Evolutionary conservation across 257 asterid genomes (phyloP).

Genomic region (Solanum gracilifrons): DNA sequence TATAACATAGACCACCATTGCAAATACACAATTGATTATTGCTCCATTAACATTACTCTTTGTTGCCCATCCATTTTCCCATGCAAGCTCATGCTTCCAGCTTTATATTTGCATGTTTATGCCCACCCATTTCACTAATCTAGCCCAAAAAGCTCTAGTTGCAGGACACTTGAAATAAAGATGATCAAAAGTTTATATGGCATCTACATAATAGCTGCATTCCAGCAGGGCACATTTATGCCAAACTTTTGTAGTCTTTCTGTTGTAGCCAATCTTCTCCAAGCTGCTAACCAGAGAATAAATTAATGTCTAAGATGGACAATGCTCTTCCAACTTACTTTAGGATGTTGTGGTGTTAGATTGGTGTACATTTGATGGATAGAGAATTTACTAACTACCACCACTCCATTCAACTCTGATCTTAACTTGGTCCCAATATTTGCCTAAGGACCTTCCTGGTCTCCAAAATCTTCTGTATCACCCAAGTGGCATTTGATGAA

Average conservation of each 20-base stretch:
- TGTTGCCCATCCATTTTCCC: background rate
- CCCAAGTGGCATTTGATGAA: no score
- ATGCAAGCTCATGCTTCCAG: background rate
- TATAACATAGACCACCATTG: background rate
- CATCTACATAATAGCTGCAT: background rate
- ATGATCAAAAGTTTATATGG: background rate
- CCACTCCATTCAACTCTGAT: no score
- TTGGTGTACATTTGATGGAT: no score
- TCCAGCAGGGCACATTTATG: background rate
- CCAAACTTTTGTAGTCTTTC: background rate
- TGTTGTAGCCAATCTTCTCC: background rate
- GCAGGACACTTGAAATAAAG: background rate
- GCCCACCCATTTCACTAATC: background rate
- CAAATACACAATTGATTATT: background rate
- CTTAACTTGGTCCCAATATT: no score
- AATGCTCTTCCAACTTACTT: no score
- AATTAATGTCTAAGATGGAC: no score
- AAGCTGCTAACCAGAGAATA: background rate
- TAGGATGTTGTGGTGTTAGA: no score
- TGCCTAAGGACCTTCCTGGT: no score
- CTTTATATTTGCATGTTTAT: no score
- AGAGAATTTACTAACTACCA: no score
- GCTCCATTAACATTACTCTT: background rate
- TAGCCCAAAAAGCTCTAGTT: background rate
- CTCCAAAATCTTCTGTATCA: no score